These are phyloP conservation scores for Phellopilus nigrolimitatus DNA, from an alignment of 1,284 basidiomycete species.

Conservation along the genomic window DNA sequence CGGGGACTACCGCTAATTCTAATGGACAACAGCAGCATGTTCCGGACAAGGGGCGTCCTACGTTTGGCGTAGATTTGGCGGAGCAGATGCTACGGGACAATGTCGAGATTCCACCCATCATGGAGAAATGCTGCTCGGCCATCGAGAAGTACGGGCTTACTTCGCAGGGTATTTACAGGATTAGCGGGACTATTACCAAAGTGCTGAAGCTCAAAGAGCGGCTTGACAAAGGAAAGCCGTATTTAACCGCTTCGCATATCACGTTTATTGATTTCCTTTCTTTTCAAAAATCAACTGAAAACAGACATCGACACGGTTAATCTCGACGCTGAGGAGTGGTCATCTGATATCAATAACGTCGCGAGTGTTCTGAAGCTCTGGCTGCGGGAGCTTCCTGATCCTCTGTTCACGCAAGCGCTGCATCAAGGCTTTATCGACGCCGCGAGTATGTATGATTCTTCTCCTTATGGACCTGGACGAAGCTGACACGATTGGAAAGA, in stretches of 20 bases:
- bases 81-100: constrained; percentile 90
- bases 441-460: constrained; percentile 62
- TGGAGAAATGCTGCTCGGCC: constrained; percentile 86
- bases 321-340: constrained; percentile 85
- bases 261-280: constrained; percentile 1
- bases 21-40: constrained; percentile 29
- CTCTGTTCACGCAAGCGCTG: constrained; percentile 79
- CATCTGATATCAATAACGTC: constrained; percentile 93
- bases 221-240: constrained; percentile 74
- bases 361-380: constrained; percentile 92
- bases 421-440: constrained; percentile 95
- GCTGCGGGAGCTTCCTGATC: constrained; percentile 95
- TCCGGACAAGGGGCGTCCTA: constrained; percentile 63
- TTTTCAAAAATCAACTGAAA: constrained; percentile 16
- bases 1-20: constrained; percentile 14
- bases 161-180: constrained; percentile 88
- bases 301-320: constrained; percentile 83
- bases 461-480: background rate
- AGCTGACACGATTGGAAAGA: constrained; percentile 40
- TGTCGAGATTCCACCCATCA: constrained; percentile 83
- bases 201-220: constrained; percentile 80
- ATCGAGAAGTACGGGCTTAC: constrained; percentile 88
- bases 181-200: constrained; percentile 89
- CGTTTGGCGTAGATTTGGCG: constrained; percentile 88
- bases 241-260: background rate